phyloP scores from a whole-genome alignment of 805 yeast species.

The Millerago galiae region DNA sequence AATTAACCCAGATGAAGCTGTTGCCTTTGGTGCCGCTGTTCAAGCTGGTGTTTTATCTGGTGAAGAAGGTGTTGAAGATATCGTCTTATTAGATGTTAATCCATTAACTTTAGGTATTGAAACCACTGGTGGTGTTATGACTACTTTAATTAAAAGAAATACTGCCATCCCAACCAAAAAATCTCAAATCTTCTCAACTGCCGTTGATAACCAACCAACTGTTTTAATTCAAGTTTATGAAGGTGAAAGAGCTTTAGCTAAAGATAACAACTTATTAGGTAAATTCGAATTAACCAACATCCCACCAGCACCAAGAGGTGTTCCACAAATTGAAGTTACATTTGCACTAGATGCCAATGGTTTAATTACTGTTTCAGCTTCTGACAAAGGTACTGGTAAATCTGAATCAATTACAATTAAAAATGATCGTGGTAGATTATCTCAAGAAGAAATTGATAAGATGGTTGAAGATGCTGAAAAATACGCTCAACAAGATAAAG shows the following conservation, averaged over 20 bases:
- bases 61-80: conserved; percentile 88
- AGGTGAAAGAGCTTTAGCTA: conserved; percentile 94
- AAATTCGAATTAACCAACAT: conserved; percentile 81
- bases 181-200: conserved; percentile 92
- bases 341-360: conserved; percentile 85
- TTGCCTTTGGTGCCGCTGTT: conserved; percentile 98
- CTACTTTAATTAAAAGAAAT: conserved; percentile 89
- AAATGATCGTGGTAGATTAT: conserved; percentile 90
- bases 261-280: conserved; percentile 86
- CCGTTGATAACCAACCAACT: conserved; percentile 94
- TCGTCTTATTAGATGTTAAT: conserved; percentile 86
- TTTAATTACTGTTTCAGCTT: conserved; percentile 77
- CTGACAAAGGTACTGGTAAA: conserved; percentile 93
- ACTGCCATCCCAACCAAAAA: conserved; percentile 94
- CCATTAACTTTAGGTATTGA: conserved; percentile 94
- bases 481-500: conserved; percentile 86
- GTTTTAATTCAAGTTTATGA: conserved; percentile 90
- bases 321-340: conserved; percentile 87
- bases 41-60: conserved; percentile 98
- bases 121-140: conserved; percentile 97
- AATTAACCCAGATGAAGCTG: conserved; percentile 99
- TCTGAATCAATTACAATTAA: conserved; percentile 85
- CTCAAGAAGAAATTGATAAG: conserved; percentile 91
- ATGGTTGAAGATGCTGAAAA: conserved; percentile 98
- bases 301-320: conserved; percentile 91